Conservation (phyloP, 2,329 filamentous ascomycete genomes). For the Aureobasidium uvarum region DNA sequence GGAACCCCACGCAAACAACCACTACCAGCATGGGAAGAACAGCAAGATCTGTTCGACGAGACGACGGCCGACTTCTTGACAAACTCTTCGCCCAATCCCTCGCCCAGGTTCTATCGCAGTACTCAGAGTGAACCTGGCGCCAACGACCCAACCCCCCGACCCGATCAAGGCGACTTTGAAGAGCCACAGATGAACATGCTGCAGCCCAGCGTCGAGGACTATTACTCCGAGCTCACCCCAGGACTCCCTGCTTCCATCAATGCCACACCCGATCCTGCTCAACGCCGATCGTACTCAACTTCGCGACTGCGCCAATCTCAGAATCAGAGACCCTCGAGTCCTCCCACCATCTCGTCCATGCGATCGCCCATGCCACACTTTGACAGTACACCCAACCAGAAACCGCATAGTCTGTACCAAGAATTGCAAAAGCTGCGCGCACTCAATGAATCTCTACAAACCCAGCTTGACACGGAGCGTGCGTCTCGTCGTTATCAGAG, state of each 20-base stretch:
- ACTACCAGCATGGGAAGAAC: constrained; percentile 13
- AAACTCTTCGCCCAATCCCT: constrained; percentile 28
- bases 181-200: constrained; percentile 34
- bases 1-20: constrained; percentile 6
- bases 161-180: constrained; percentile 28
- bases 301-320: constrained; percentile 15
- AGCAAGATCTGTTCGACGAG: constrained; percentile 13
- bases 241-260: constrained; percentile 29
- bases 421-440: constrained; percentile 29
- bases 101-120: not conserved
- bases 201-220: constrained; percentile 40
- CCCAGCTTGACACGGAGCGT: constrained; percentile 17
- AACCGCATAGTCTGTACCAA: constrained; percentile 17
- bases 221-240: constrained; percentile 38
- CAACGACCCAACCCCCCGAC: constrained; percentile 29
- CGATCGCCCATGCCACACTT: constrained; percentile 31
- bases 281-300: constrained; percentile 24
- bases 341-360: constrained; percentile 34
- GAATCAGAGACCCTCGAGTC: constrained; percentile 33
- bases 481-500: not conserved
- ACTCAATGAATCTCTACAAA: constrained; percentile 32
- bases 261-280: constrained; percentile 21
- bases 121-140: constrained; percentile 1
- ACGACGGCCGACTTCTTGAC: constrained; percentile 14
- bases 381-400: constrained; percentile 19